Evolutionary conservation across 2,329 filamentous ascomycete species (phyloP).

Genomic region (Acarospora socialis): DNA sequence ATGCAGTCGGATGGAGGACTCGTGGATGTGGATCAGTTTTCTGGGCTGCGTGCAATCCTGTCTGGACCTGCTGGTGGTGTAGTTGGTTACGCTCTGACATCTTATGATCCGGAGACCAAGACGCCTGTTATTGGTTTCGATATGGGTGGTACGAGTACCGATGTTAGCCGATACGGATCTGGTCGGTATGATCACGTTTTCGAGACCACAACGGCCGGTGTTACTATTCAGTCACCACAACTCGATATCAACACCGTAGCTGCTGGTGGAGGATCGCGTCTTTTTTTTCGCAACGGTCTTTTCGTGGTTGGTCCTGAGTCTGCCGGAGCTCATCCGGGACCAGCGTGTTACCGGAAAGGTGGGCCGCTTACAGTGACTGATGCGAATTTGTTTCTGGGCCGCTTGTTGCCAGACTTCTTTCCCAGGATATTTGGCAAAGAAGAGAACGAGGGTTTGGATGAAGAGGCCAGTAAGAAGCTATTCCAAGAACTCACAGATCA

Average conservation of each 20-base stretch:
- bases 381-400: constrained; percentile 72
- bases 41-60: constrained; percentile 69
- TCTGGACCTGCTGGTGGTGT: constrained; percentile 89
- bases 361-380: constrained; percentile 88
- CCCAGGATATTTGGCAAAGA: constrained; percentile 89
- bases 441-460: constrained; percentile 67
- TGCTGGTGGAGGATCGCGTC: constrained; percentile 53
- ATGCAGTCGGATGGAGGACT: constrained; percentile 77
- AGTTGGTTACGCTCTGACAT: constrained; percentile 82
- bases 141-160: constrained; percentile 88
- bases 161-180: constrained; percentile 74
- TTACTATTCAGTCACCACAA: constrained; percentile 83
- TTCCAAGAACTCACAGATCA: constrained; percentile 63
- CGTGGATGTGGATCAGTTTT: constrained; percentile 45
- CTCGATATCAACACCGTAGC: constrained; percentile 92
- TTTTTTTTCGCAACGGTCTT: constrained; percentile 80
- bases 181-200: constrained; percentile 88
- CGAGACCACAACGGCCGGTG: constrained; percentile 85
- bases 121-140: constrained; percentile 88
- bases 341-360: constrained; percentile 80
- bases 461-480: constrained; percentile 57
- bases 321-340: constrained; percentile 76
- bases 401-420: constrained; percentile 80
- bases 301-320: constrained; percentile 87
- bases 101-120: constrained; percentile 68